Base-by-base conservation (phyloP, 257 asterid species). In the Salvia splendens region DNA sequence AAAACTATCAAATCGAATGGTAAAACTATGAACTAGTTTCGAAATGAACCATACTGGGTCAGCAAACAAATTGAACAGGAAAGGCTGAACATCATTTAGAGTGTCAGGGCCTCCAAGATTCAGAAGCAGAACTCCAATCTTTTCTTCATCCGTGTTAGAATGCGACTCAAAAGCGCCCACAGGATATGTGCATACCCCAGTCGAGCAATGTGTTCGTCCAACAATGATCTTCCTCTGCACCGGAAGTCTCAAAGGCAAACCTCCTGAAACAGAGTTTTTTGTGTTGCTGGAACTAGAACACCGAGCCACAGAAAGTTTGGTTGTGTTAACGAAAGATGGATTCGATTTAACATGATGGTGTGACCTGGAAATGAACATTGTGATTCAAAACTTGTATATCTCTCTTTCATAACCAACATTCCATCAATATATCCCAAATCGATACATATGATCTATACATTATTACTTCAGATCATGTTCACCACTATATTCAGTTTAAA, bases 61-160 rank as follows among this genome's bases (percentile, higher is more conserved):
- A 30, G 97, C 98, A 81, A 92, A 86, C 73, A 92, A 70, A 77
- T 92, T 92, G 86, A 67, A 92, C 83, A 92, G 66, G 75, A 89
- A 92, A 4, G 97, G 98, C 72, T 92, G 98, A 73, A 92, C 98
- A 75, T 92, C 98, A 10, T 83, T 73, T n/a, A 92, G 88, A 40
- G 97, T 89, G 24, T 89, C 95, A 0, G 98, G 98, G 42, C 98
- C 98, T 75, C 96, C 98, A 58, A 92, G 98, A 83, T 92, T 89
- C 83, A 92, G 83, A 52, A 92, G 92, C 72, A 92, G 76, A 77
- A 92, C 98, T 20, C 98, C 98, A 3, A 87, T 77, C 73, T 87
- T 89, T 49, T 92, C 97, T 33, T 84, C 93, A 35, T 80, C 42
- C 12, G 77, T 63, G 61, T 75, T 79, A 50, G 90, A 69, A 42